A percentile compares a stretch with the other conserved stretches of the same genome.
Conservation (phyloP, 1,284 basidiomycete genomes). For the Apiotrichum laibachii region DNA sequence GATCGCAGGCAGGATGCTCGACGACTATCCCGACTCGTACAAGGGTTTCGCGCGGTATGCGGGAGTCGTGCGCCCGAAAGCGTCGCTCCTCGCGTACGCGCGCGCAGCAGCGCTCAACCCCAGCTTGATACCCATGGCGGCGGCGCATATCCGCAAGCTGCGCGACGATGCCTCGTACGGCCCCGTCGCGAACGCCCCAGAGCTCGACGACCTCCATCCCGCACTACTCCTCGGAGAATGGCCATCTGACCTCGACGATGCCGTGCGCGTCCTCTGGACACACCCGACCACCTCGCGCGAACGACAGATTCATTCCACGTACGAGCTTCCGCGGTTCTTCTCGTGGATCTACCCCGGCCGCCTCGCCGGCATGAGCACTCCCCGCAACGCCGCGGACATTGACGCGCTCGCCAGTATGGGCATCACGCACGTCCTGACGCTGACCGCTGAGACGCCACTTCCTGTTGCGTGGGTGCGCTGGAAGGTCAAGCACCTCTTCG, state of each 20-base stretch:
- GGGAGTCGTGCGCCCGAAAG: slow-evolving; percentile 54
- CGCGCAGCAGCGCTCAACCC: slow-evolving; percentile 53
- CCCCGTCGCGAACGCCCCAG: slow-evolving; percentile 54
- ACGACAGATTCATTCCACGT: slow-evolving; percentile 46
- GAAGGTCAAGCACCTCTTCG: slow-evolving; percentile 58
- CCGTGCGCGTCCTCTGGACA: slow-evolving; percentile 22
- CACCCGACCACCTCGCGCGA: slow-evolving; percentile 15
- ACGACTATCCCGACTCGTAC: slow-evolving; percentile 47
- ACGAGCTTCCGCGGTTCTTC: slow-evolving; percentile 59
- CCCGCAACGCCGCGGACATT: slow-evolving; percentile 58
- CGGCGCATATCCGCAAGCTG: background rate
- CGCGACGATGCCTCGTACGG: slow-evolving; percentile 50
- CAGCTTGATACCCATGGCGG: slow-evolving; percentile 29
- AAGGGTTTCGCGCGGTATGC: slow-evolving; percentile 58
- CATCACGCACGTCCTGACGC: slow-evolving; percentile 60
- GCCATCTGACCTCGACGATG: slow-evolving; percentile 49
- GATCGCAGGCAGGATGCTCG: slow-evolving; percentile 48
- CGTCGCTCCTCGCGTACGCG: slow-evolving; percentile 60
- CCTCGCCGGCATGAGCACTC: slow-evolving; percentile 62
- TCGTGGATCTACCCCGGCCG: slow-evolving; percentile 62
- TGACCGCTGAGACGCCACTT: slow-evolving; percentile 61
- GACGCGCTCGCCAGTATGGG: slow-evolving; percentile 55
- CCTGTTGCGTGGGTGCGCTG: slow-evolving; percentile 55
- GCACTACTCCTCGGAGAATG: slow-evolving; percentile 51
- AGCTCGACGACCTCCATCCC: slow-evolving; percentile 38